These are phyloP conservation scores for Gonapodya sp. DNA, from an alignment of 192 early-diverging fungal species.

Conservation along the genomic window DNA sequence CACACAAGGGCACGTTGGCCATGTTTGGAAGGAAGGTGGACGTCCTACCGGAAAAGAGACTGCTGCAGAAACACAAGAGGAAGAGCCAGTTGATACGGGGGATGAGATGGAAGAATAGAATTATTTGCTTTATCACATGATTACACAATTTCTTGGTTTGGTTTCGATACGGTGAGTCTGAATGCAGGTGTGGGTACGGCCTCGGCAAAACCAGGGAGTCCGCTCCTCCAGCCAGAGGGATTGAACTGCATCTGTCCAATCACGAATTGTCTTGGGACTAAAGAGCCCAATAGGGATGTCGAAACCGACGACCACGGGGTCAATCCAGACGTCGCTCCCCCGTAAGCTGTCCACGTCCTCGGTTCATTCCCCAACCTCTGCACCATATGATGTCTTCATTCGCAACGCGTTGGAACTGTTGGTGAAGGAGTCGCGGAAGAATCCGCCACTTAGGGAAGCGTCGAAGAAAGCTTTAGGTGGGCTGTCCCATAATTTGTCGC, in stretches of 20 bases:
- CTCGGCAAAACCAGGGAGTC: no score
- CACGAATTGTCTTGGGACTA: no score
- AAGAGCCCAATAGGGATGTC: not conserved
- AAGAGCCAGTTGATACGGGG: not conserved
- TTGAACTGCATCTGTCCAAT: no score
- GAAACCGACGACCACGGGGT: not conserved
- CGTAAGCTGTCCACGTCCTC: not conserved
- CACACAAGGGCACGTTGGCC: not conserved
- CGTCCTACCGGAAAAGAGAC: no score
- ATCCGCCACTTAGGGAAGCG: constrained; percentile 25
- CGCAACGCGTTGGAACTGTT: constrained; percentile 36
- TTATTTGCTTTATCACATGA: not conserved
- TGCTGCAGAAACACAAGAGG: no score
- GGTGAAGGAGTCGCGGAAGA: constrained; percentile 36
- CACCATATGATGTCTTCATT: constrained; percentile 33
- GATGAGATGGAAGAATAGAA: constrained; percentile 1
- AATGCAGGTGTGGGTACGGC: no score
- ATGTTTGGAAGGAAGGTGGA: no score
- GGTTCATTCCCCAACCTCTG: not conserved
- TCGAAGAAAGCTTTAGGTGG: constrained; percentile 29
- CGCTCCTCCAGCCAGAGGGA: no score
- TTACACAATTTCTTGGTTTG: no score
- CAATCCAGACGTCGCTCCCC: not conserved
- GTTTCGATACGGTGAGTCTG: not conserved
- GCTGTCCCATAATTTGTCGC: not conserved